phyloP scores from a whole-genome alignment of 257 asterid genomes.

The Nyctanthes arbortristis region DNA sequence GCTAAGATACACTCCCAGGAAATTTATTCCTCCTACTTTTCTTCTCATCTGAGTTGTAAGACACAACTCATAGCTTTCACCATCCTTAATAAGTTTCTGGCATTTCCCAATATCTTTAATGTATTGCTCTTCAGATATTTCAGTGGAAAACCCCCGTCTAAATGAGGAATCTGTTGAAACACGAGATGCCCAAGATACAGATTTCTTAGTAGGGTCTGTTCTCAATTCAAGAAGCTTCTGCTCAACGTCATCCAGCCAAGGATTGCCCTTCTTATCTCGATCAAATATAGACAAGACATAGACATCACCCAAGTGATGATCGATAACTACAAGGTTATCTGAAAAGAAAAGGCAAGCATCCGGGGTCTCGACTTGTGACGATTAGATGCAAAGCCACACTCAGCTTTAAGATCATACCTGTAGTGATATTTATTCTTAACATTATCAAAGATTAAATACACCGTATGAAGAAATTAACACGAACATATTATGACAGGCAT shows the following conservation, averaged over 20 bases:
- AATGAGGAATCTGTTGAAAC: conserved; percentile 18
- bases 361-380: conserved; percentile 75
- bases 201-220: conserved; percentile 21
- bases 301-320: conserved; percentile 70
- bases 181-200: conserved; percentile 24
- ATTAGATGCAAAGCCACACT: conserved; percentile 73
- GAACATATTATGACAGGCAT: no score
- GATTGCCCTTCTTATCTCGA: conserved; percentile 28
- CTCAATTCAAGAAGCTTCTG: conserved; percentile 58
- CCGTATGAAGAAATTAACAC: neutral
- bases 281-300: conserved; percentile 64
- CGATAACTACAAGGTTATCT: conserved; percentile 80
- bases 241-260: conserved; percentile 68
- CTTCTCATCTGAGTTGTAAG: conserved; percentile 83
- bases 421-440: conserved; percentile 20
- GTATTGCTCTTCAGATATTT: conserved; percentile 77
- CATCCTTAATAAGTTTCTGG: conserved; percentile 71
- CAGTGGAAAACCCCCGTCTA: conserved; percentile 54
- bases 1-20: conserved; percentile 65
- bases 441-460: neutral
- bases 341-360: conserved; percentile 97
- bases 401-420: conserved; percentile 97
- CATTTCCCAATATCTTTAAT: conserved; percentile 69
- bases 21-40: conserved; percentile 48
- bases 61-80: conserved; percentile 94